Conservation (phyloP, 805 yeast species). For the Schwanniomyces vanrijiae region DNA sequence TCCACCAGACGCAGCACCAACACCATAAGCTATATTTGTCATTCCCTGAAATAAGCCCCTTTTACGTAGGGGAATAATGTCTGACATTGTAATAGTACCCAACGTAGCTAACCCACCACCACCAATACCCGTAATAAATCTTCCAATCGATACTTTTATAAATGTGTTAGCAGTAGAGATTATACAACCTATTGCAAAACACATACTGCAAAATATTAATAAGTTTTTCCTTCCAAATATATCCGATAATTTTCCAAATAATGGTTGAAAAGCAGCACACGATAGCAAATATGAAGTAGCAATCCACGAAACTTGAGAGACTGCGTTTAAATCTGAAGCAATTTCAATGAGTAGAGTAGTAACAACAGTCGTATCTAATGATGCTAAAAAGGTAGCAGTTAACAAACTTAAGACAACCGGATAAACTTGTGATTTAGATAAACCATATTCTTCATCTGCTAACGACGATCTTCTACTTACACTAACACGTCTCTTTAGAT, state of each 20-base stretch:
- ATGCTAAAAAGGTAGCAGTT: conserved; percentile 52
- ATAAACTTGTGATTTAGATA: conserved; percentile 28
- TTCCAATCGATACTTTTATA: conserved; percentile 36
- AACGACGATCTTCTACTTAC: background rate
- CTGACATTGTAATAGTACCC: conserved; percentile 74
- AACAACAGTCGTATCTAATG: conserved; percentile 67
- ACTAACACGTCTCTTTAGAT: background rate
- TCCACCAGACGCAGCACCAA: conserved; percentile 59
- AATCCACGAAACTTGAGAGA: conserved; percentile 66
- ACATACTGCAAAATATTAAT: conserved; percentile 49
- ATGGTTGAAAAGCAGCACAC: conserved; percentile 70
- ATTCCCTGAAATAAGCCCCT: conserved; percentile 84
- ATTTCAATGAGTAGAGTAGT: conserved; percentile 63
- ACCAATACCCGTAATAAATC: conserved; percentile 82
- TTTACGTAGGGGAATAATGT: conserved; percentile 70
- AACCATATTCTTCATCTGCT: background rate
- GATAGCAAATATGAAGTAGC: conserved; percentile 69
- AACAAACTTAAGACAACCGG: conserved; percentile 30
- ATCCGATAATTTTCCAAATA: conserved; percentile 68
- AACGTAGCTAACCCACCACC: conserved; percentile 86
- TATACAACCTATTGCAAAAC: conserved; percentile 54
- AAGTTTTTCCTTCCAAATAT: conserved; percentile 63
- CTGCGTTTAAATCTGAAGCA: conserved; percentile 65
- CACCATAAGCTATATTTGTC: conserved; percentile 71
- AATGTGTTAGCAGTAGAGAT: conserved; percentile 55